Evolutionary conservation across 352 stramenopile species (phyloP), one percentile per base, ranked within the genome.

Genomic region (Phytopythium vexans): DNA sequence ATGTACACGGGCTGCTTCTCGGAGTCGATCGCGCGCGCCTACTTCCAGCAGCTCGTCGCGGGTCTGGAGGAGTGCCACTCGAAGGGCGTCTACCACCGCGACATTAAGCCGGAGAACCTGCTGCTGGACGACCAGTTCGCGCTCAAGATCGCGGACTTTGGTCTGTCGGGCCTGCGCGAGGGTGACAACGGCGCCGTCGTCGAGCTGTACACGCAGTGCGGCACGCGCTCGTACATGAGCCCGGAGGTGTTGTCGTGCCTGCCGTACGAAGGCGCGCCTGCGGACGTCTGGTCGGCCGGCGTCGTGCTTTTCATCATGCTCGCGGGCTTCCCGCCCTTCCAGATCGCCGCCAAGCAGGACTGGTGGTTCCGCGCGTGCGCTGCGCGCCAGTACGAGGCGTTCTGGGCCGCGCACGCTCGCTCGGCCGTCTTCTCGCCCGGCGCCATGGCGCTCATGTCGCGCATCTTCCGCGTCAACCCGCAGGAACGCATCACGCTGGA

Each of bases 71-170:
- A 75, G 42, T 96, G 85, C 62, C 88, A 97, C 63, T 56, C 49
- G 14, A 83, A 81, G 49, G 82, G 84, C 42, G 83, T 97, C n/a
- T 93, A 89, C 64, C 88, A 97, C 47, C 86, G 92, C 48, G 92
- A 98, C 58, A 93, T 98, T 55, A 97, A 98, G 68, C 92, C 92
- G 4, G 92, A 98, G 59, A 98, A 98, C 59, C 58, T 98, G 43
- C 66, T 98, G 11, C 56, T 98, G 34, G 87, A 96, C 64, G 73
- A 86, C 14, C 72, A 80, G 34, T 92, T 90, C 52, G 47, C 65
- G 8, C 62, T 98, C 57, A 98, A 98, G 60, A 87, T 99, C 27
- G 94, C 89, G 5, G 95, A 99, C 53, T 98, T 99, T 74, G 95
- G 95, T 2, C 73, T 98, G n/a, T 97, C 94, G 5, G 96, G 95